A percentile compares a stretch with the other conserved stretches of the same genome.
phyloP scores from a whole-genome alignment of 2,329 filamentous ascomycete species.

The Rhexocercosporidium sp. region DNA sequence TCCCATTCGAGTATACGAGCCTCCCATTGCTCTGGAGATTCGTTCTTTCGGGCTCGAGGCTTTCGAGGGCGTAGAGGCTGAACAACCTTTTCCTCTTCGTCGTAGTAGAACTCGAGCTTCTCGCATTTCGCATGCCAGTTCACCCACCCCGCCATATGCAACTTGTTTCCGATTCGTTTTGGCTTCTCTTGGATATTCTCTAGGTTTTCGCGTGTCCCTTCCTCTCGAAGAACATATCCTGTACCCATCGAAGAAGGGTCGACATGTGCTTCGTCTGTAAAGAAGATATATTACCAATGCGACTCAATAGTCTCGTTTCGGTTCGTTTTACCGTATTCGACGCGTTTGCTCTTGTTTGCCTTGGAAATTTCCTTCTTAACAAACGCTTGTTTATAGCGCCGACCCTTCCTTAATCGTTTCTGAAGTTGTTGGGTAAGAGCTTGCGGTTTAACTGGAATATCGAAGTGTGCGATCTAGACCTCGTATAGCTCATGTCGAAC shows the following conservation, averaged over 20 bases:
- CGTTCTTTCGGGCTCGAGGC: conserved; percentile 8
- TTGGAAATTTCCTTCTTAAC: too few relatives aligned
- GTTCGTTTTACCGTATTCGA: too few relatives aligned
- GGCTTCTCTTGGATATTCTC: conserved; percentile 21
- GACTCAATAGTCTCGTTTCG: neutral
- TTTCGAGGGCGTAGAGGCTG: conserved; percentile 6
- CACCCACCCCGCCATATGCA: conserved; percentile 21
- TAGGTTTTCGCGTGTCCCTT: conserved; percentile 7
- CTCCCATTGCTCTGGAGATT: conserved; percentile 14
- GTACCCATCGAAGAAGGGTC: conserved; percentile 6
- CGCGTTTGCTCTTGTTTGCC: too few relatives aligned
- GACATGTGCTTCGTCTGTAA: conserved; percentile 21
- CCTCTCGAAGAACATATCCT: conserved; percentile 7
- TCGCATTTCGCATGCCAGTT: conserved; percentile 19
- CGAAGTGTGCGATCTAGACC: too few relatives aligned
- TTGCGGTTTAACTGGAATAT: too few relatives aligned
- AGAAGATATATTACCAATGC: conserved; percentile 9
- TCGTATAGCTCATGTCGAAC: too few relatives aligned
- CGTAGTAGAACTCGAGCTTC: conserved; percentile 24
- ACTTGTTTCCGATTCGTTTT: neutral
- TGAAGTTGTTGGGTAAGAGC: too few relatives aligned
- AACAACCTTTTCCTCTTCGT: conserved; percentile 18
- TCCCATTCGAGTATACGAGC: conserved; percentile 13
- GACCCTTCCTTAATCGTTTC: too few relatives aligned
- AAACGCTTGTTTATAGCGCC: too few relatives aligned